Percentiles rank a stretch among this genome's conserved stretches.
phyloP scores from a whole-genome alignment of 1,284 basidiomycete species.

The Porodaedalea pini region DNA sequence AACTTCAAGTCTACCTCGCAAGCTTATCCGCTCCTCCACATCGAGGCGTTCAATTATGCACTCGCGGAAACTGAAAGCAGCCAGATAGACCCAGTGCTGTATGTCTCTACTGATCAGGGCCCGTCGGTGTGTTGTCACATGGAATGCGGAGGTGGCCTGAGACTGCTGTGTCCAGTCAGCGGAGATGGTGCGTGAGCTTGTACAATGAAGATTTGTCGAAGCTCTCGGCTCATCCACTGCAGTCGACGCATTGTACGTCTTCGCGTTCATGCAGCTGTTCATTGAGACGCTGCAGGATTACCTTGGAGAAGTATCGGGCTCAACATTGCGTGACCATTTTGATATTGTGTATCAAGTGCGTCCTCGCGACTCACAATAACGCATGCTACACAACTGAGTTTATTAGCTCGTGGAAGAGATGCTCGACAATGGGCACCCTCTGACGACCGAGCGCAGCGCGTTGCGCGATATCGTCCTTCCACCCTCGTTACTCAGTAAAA shows the following conservation, averaged over 20 bases:
- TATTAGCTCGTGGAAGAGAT: conserved; percentile 89
- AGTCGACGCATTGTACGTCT: conserved; percentile 90
- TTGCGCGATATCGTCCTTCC: conserved; percentile 90
- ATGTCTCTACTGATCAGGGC: conserved; percentile 49
- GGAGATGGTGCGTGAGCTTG: conserved; percentile 58
- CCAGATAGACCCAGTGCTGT: conserved; percentile 69
- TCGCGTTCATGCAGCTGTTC: conserved; percentile 85
- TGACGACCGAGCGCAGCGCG: conserved; percentile 91
- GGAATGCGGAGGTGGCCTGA: conserved; percentile 66
- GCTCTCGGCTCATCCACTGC: conserved; percentile 16
- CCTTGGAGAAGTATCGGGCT: conserved; percentile 70
- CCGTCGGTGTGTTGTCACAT: conserved; percentile 80
- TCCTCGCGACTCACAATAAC: background rate
- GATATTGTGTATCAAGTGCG: conserved; percentile 90
- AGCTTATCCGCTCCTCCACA: conserved; percentile 81
- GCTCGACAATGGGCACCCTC: conserved; percentile 87
- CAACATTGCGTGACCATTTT: conserved; percentile 88
- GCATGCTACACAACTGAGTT: background rate
- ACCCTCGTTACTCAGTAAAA: conserved; percentile 79
- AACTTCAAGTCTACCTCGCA: conserved; percentile 79
- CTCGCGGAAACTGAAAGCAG: conserved; percentile 51
- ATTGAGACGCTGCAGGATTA: conserved; percentile 84
- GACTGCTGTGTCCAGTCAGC: conserved; percentile 78
- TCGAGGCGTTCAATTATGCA: conserved; percentile 80
- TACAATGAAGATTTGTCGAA: conserved; percentile 16